Evolutionary conservation across 1,139 yeast species (phyloP).

Genomic region (Suhomyces atakaporum): DNA sequence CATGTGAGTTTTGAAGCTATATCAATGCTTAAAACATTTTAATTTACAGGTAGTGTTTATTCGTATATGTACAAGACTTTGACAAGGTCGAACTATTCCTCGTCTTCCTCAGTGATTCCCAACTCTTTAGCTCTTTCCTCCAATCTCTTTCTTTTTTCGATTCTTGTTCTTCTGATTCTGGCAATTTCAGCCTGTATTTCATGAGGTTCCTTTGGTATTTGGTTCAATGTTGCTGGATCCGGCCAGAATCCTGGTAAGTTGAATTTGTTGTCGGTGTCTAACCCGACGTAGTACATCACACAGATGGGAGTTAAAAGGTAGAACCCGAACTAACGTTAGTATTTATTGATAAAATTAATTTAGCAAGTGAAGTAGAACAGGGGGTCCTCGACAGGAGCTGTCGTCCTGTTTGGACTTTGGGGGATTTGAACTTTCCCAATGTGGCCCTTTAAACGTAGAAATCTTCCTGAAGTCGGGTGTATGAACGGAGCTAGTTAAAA

Average conservation of each 20-base stretch:
- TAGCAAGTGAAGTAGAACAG: no score
- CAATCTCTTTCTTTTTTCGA: constrained; percentile 69
- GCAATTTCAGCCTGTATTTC: constrained; percentile 92
- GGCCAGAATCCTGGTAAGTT: constrained; percentile 98
- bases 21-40: no score
- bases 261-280: constrained; percentile 83
- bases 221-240: constrained; percentile 86
- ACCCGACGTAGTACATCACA: constrained; percentile 90
- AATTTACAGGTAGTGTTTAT: no score
- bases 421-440: no score
- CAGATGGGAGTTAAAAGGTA: constrained; percentile 83
- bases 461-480: no score
- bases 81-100: background rate
- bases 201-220: constrained; percentile 89
- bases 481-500: no score
- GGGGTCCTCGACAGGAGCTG: no score
- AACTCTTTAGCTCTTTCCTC: constrained; percentile 71
- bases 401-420: no score
- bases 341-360: background rate
- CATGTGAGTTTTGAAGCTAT: no score
- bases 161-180: constrained; percentile 72
- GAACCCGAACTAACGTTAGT: constrained; percentile 64
- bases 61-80: background rate
- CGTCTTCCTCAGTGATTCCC: constrained; percentile 46
- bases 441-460: no score